Conservation (phyloP, 2,329 filamentous ascomycete genomes). For the Microdochium bolleyi region DNA sequence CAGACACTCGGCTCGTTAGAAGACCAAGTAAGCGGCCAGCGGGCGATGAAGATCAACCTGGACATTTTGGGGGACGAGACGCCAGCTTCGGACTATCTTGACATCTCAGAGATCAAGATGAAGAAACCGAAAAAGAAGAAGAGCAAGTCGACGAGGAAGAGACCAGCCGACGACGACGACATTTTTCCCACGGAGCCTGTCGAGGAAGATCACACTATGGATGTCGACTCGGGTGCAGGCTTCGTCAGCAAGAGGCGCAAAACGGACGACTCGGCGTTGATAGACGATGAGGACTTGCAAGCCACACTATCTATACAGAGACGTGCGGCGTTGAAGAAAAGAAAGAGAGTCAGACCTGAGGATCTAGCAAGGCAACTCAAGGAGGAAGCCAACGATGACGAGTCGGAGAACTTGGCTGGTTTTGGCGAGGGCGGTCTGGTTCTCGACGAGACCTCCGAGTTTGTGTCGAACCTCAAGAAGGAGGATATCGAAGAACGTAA, state of each 20-base stretch:
- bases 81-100: slow-evolving; percentile 79
- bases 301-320: slow-evolving; percentile 77
- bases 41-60: slow-evolving; percentile 65
- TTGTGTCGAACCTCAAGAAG: slow-evolving; percentile 77
- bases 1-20: slow-evolving; percentile 43
- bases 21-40: slow-evolving; percentile 50
- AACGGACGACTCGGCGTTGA: slow-evolving; percentile 59
- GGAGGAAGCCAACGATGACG: slow-evolving; percentile 47
- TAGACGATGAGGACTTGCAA: slow-evolving; percentile 91
- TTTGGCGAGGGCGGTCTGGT: slow-evolving; percentile 54
- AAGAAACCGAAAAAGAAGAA: slow-evolving; percentile 94
- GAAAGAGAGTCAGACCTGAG: slow-evolving; percentile 78
- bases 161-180: slow-evolving; percentile 56
- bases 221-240: slow-evolving; percentile 56
- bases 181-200: slow-evolving; percentile 37
- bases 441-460: slow-evolving; percentile 95
- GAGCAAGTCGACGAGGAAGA: slow-evolving; percentile 65
- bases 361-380: slow-evolving; percentile 79
- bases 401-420: slow-evolving; percentile 37
- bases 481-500: slow-evolving; percentile 47
- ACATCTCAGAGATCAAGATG: slow-evolving; percentile 79
- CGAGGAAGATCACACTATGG: slow-evolving; percentile 54
- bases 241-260: slow-evolving; percentile 51
- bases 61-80: slow-evolving; percentile 55
- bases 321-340: slow-evolving; percentile 78